Conservation (phyloP, 2,329 filamentous ascomycete genomes). For the Trichophyton rubrum region DNA sequence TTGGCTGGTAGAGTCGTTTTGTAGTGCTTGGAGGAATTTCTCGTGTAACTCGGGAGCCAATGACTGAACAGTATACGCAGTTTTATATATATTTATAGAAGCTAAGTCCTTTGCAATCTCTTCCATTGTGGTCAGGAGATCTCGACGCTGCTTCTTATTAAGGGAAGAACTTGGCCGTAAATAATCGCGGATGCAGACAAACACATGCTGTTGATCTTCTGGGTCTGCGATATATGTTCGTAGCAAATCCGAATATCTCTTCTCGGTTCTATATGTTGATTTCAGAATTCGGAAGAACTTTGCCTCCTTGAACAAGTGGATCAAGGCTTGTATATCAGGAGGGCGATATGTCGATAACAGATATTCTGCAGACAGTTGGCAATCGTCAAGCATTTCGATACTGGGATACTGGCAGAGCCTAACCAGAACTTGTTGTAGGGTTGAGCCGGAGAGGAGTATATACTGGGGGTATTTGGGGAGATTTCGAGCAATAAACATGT, state of each 20-base stretch:
- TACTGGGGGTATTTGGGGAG: constrained; percentile 95
- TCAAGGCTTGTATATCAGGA: constrained; percentile 61
- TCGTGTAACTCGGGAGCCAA: constrained; percentile 48
- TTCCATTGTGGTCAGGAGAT: constrained; percentile 56
- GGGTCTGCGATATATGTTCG: constrained; percentile 75
- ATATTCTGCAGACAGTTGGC: constrained; percentile 94
- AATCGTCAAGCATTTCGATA: constrained; percentile 73
- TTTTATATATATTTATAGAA: constrained; percentile 50
- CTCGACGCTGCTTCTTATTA: constrained; percentile 55
- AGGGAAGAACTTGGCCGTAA: constrained; percentile 53
- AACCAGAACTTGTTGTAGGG: constrained; percentile 65
- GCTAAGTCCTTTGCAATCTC: constrained; percentile 55
- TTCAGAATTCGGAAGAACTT: constrained; percentile 87
- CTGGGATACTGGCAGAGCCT: constrained; percentile 78
- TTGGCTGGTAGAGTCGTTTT: constrained; percentile 51
- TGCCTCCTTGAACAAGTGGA: constrained; percentile 65
- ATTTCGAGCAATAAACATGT: constrained; percentile 97
- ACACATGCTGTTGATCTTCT: constrained; percentile 61
- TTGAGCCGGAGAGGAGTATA: constrained; percentile 75
- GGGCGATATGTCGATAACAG: constrained; percentile 87
- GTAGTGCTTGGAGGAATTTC: constrained; percentile 50
- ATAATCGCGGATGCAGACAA: constrained; percentile 65
- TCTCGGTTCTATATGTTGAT: constrained; percentile 67
- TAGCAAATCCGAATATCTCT: constrained; percentile 65
- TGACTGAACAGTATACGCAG: constrained; percentile 51